phyloP scores from a whole-genome alignment of 2,329 filamentous ascomycete genomes.

The Paracamarosporium sp. region DNA sequence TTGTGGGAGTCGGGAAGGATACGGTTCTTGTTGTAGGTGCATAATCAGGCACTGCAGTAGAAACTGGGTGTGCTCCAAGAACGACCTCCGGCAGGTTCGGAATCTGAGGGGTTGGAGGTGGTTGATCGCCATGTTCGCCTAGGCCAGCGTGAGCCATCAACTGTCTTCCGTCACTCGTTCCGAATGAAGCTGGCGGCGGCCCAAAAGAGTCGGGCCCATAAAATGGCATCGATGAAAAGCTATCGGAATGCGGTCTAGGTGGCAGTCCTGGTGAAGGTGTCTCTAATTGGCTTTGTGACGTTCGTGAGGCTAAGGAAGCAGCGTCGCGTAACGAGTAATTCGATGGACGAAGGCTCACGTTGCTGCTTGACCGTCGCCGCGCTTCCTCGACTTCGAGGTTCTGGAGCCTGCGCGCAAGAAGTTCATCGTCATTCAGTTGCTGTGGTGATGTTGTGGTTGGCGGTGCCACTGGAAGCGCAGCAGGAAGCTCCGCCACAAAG shows the following conservation, averaged over 20 bases:
- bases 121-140: not conserved
- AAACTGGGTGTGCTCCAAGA: not conserved
- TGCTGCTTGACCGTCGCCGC: constrained; percentile 27
- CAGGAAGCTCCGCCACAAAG: constrained; percentile 31
- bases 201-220: constrained; percentile 26
- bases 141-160: not conserved
- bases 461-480: constrained; percentile 32
- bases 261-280: constrained; percentile 16
- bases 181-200: not conserved
- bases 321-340: constrained; percentile 13
- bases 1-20: constrained; percentile 6
- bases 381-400: constrained; percentile 36
- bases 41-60: not conserved
- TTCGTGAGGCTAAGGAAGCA: constrained; percentile 17
- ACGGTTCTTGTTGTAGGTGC: constrained; percentile 3
- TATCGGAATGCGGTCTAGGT: constrained; percentile 21
- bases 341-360: constrained; percentile 18
- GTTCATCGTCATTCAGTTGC: constrained; percentile 39
- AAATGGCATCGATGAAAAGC: constrained; percentile 19
- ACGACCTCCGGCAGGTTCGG: constrained; percentile 14
- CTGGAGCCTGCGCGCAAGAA: constrained; percentile 35
- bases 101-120: not conserved
- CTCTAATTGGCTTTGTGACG: constrained; percentile 12
- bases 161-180: not conserved
- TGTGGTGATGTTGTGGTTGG: constrained; percentile 32